These are phyloP conservation scores for Poa pratensis DNA, from an alignment of 176 grass and related monocot species.

Conservation along the genomic window DNA sequence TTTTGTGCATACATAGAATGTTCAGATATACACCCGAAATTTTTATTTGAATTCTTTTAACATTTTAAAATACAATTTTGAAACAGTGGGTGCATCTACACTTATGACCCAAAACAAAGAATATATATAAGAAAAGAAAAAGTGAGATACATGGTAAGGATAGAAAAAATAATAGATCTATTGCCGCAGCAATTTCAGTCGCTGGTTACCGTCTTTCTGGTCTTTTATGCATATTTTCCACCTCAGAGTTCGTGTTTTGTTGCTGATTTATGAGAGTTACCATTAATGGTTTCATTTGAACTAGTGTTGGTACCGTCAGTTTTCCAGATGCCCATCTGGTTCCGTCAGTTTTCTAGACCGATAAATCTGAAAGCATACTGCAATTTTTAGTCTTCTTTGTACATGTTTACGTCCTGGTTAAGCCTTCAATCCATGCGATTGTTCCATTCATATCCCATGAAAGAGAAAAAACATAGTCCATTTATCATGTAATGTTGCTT, in stretches of 20 bases:
- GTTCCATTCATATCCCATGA: background rate
- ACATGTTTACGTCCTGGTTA: background rate
- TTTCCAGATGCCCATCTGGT: background rate
- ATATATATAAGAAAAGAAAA: background rate
- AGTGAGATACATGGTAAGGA: background rate
- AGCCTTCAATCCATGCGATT: background rate
- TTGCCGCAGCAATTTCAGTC: background rate
- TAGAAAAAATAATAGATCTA: background rate
- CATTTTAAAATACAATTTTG: too few species aligned
- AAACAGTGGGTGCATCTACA: too few species aligned
- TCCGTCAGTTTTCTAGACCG: background rate
- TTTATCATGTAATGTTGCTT: background rate
- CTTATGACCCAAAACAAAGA: too few species aligned
- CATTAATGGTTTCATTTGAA: background rate
- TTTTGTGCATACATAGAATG: too few species aligned
- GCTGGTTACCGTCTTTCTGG: background rate
- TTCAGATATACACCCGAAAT: too few species aligned
- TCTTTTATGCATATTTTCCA: background rate
- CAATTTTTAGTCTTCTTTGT: constrained; percentile 10
- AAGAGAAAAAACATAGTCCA: background rate
- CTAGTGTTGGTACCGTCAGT: background rate
- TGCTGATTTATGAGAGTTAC: background rate
- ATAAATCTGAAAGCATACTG: background rate
- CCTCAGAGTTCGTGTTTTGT: background rate
- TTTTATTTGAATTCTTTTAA: too few species aligned